Evolutionary conservation across 495 filamentous ascomycete species (phyloP).

Genomic region (Penicillium lagena): DNA sequence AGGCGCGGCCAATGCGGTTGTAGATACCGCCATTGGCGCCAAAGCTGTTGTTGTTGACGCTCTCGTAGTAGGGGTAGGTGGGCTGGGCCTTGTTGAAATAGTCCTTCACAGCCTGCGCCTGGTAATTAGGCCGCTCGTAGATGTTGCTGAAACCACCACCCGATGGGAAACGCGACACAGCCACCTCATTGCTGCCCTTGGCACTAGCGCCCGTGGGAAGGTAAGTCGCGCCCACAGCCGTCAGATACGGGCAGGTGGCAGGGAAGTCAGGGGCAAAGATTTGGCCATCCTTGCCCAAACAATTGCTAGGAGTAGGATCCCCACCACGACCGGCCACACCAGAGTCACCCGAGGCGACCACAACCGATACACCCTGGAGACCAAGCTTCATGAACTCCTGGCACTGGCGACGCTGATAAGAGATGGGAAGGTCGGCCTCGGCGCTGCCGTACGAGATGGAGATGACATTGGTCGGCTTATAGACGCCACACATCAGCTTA

Average conservation of each 20-base stretch:
- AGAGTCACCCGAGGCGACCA: conserved; percentile 56
- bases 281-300: conserved; percentile 32
- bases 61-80: conserved; percentile 33
- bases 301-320: conserved; percentile 28
- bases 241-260: conserved; percentile 45
- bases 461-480: conserved; percentile 53
- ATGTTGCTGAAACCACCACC: conserved; percentile 68
- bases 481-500: conserved; percentile 53
- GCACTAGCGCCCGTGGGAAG: conserved; percentile 29
- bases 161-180: conserved; percentile 41
- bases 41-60: conserved; percentile 30
- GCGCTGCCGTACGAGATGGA: conserved; percentile 51
- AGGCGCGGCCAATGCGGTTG: conserved; percentile 54
- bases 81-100: conserved; percentile 45
- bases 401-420: conserved; percentile 51
- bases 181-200: conserved; percentile 31
- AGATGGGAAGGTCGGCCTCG: conserved; percentile 44
- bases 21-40: conserved; percentile 47
- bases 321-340: conserved; percentile 46
- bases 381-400: conserved; percentile 61
- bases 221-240: conserved; percentile 43
- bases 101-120: conserved; percentile 42
- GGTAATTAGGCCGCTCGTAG: conserved; percentile 54
- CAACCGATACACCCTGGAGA: conserved; percentile 52
- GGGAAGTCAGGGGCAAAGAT: conserved; percentile 47